Percentiles rank a stretch among this genome's conserved stretches.
Evolutionary conservation across 768 basidiomycete genomes (phyloP).

Genomic region (Amanita brunnescens): DNA sequence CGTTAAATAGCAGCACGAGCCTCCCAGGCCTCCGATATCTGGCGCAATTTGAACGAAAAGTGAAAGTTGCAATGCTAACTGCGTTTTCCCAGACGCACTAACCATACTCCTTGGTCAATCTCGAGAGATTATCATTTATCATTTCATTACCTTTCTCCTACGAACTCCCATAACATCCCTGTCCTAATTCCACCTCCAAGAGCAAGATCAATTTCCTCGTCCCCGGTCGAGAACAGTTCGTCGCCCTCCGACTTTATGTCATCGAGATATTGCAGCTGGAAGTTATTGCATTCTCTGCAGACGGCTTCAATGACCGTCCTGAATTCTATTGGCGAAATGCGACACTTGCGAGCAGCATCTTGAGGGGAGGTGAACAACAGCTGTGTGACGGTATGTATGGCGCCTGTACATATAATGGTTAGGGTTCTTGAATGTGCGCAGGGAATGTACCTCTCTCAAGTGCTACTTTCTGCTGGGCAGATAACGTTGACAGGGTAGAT

Average conservation of each 20-base stretch:
- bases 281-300: slow-evolving; percentile 31
- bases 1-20: slow-evolving; percentile 71
- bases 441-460: slow-evolving; percentile 23
- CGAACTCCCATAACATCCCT: slow-evolving; percentile 81
- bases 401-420: slow-evolving; percentile 27
- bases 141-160: slow-evolving; percentile 75
- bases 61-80: slow-evolving; percentile 79
- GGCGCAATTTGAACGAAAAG: slow-evolving; percentile 67
- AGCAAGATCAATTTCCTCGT: slow-evolving; percentile 52
- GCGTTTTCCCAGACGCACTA: slow-evolving; percentile 94
- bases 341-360: slow-evolving; percentile 52
- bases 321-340: slow-evolving; percentile 39
- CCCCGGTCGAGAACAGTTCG: slow-evolving; percentile 65
- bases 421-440: not conserved
- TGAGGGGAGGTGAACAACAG: slow-evolving; percentile 38
- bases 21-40: slow-evolving; percentile 47
- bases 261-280: slow-evolving; percentile 32
- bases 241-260: slow-evolving; percentile 27
- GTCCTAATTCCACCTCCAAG: slow-evolving; percentile 76
- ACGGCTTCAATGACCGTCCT: slow-evolving; percentile 42
- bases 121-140: not conserved
- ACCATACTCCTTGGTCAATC: not conserved
- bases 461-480: slow-evolving; percentile 14
- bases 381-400: slow-evolving; percentile 38
- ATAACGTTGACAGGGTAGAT: slow-evolving; percentile 4